Conservation (phyloP, 2,329 filamentous ascomycete species). For the Ophiocordyceps unilateralis region DNA sequence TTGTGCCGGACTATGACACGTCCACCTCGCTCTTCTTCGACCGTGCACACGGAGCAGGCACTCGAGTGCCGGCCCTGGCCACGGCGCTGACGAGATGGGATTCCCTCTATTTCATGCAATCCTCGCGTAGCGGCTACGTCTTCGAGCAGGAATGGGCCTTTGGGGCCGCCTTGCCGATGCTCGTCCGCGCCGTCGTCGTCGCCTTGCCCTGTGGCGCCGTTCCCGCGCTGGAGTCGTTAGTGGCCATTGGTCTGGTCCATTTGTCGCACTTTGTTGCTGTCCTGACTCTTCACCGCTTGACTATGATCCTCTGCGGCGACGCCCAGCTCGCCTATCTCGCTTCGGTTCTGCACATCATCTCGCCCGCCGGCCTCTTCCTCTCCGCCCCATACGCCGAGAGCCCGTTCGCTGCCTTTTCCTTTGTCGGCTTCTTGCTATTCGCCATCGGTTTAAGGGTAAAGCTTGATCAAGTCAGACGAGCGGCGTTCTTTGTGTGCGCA, state of each 20-base stretch:
- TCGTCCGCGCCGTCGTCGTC: constrained; percentile 19
- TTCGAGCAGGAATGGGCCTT: constrained; percentile 84
- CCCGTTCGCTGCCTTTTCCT: constrained; percentile 59
- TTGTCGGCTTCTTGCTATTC: constrained; percentile 57
- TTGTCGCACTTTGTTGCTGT: constrained; percentile 61
- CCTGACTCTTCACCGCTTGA: constrained; percentile 52
- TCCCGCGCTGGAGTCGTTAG: constrained; percentile 21
- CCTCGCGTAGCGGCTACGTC: constrained; percentile 44
- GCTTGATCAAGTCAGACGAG: constrained; percentile 14
- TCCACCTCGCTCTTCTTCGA: constrained; percentile 38
- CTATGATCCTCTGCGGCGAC: constrained; percentile 33
- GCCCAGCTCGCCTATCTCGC: constrained; percentile 47
- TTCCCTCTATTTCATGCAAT: constrained; percentile 55
- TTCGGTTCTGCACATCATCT: constrained; percentile 62
- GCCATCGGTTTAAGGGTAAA: constrained; percentile 24
- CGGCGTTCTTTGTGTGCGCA: constrained; percentile 38
- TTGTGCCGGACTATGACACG: constrained; percentile 60
- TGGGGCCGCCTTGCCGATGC: constrained; percentile 30
- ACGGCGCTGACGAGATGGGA: constrained; percentile 61
- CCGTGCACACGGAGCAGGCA: constrained; percentile 13
- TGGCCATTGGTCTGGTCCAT: constrained; percentile 53
- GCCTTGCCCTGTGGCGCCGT: constrained; percentile 8
- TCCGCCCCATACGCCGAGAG: constrained; percentile 75
- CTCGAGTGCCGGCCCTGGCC: constrained; percentile 27
- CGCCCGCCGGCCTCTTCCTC: constrained; percentile 78